Base-by-base conservation (phyloP, 768 basidiomycete species). In the Termitomyces sp. region DNA sequence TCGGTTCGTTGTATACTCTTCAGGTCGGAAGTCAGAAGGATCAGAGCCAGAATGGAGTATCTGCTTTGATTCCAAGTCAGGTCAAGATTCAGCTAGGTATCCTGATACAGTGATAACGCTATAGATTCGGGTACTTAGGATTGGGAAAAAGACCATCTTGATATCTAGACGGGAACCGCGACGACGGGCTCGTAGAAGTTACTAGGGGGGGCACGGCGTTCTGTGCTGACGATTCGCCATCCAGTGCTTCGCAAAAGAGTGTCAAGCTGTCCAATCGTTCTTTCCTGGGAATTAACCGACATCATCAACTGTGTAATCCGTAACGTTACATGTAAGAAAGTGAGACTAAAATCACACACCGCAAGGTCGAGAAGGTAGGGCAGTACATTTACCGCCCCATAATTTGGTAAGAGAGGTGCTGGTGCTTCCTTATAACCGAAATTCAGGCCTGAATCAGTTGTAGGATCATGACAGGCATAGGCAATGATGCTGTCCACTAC, bases 401-500 rank as follows among this genome's bases (percentile, higher is more conserved):
- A n/a, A n/a, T n/a, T n/a, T n/a, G n/a, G n/a, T n/a, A n/a, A n/a
- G 8, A 59, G 41, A 3, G 58, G 55, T 34, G 55, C 31, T 24
- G 61, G 52, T 29, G 58, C 52, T 31, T 56, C 58, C 10, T 31
- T 39, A 31, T 54, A 39, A 0, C 39, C 37, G 10, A n/a, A 37
- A 22, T 44, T 44, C 13, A 56, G 24, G 18, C 33, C 37, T 13
- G 36, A 47, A 15, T 53, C 52, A 24, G 36, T n/a, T n/a, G n/a
- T n/a, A n/a, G n/a, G n/a, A n/a, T n/a, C n/a, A n/a, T n/a, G n/a
- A n/a, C n/a, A n/a, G 7, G 69, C 66, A 33, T 67, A 68, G 4
- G 70, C 65, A 15, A 75, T 51, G 33, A 77, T 62, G 48, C 58
- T 66, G 50, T 80, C 78, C 29, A 76, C 57, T 10, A 79, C 28